phyloP scores from a whole-genome alignment of 176 grass and related monocot species.

The Lolium multiflorum region DNA sequence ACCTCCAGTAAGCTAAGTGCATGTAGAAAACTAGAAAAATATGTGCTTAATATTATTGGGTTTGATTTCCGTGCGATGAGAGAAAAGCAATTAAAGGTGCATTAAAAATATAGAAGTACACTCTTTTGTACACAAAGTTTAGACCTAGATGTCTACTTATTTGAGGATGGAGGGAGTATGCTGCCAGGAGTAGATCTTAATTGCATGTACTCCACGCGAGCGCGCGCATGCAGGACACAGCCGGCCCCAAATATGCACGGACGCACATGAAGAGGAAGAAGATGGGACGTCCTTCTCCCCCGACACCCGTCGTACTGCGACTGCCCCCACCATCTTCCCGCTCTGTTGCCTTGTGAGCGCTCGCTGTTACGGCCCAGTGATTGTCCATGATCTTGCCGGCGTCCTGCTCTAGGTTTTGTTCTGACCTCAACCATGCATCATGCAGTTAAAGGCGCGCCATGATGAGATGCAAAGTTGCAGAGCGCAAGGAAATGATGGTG shows the following conservation, averaged over 20 bases:
- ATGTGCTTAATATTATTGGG: too few species aligned
- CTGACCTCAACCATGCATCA: neutral
- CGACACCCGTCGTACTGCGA: slow-evolving; percentile 8
- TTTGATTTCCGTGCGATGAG: too few species aligned
- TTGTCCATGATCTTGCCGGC: slow-evolving; percentile 13
- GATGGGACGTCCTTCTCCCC: slow-evolving; percentile 34
- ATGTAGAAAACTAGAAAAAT: too few species aligned
- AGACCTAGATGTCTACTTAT: too few species aligned
- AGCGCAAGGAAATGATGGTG: neutral
- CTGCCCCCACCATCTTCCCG: neutral
- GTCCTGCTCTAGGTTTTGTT: neutral
- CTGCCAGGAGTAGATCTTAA: too few species aligned
- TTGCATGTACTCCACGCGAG: neutral
- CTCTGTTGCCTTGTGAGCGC: slow-evolving; percentile 46
- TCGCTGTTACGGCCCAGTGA: neutral
- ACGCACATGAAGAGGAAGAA: slow-evolving; percentile 32
- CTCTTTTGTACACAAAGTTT: too few species aligned
- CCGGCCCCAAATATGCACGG: neutral
- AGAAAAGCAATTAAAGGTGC: too few species aligned
- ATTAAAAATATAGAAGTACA: too few species aligned
- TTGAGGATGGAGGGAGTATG: too few species aligned
- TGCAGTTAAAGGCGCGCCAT: slow-evolving; percentile 1
- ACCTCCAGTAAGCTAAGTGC: too few species aligned
- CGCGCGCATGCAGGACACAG: too few species aligned
- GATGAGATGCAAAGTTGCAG: neutral